phyloP scores from a whole-genome alignment of 139 green algal genomes.

The Chlamydomonas sphaeroides region DNA sequence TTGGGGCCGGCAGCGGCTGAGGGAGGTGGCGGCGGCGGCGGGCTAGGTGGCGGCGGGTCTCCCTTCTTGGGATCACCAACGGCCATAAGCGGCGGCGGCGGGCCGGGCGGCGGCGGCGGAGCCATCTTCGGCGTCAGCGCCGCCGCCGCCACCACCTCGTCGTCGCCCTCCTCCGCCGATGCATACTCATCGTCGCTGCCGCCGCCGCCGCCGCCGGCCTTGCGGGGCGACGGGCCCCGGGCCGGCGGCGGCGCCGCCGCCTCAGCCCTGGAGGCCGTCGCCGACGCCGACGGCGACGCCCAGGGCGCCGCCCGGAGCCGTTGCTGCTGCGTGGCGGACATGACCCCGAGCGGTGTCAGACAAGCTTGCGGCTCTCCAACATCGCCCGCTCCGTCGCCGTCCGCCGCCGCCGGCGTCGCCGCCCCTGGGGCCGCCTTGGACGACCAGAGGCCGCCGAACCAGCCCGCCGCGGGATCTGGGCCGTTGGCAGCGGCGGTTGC shows the following conservation, averaged over 20 bases:
- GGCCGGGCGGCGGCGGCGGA: background rate
- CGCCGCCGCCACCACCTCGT: background rate
- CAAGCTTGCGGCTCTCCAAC: background rate
- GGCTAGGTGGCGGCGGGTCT: background rate
- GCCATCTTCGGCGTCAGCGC: background rate
- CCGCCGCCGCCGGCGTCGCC: background rate
- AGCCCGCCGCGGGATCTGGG: background rate
- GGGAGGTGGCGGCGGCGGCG: no score
- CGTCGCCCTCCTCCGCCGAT: background rate
- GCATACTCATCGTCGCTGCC: constrained; percentile 9
- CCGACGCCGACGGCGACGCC: background rate
- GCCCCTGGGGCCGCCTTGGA: background rate
- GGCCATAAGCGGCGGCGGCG: constrained; percentile 12
- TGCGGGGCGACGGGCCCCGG: no score
- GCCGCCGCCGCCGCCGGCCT: background rate
- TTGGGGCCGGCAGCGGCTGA: background rate
- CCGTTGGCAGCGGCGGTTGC: background rate
- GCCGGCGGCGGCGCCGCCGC: background rate
- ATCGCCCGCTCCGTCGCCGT: background rate
- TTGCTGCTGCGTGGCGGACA: constrained; percentile 14
- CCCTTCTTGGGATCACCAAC: background rate
- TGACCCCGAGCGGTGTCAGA: constrained; percentile 6
- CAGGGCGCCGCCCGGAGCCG: constrained; percentile 7
- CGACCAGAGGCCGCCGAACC: background rate
- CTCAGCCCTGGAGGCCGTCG: no score